Evolutionary conservation across 805 yeast genomes (phyloP).

Genomic region (Zygoascus bituminiphila): DNA sequence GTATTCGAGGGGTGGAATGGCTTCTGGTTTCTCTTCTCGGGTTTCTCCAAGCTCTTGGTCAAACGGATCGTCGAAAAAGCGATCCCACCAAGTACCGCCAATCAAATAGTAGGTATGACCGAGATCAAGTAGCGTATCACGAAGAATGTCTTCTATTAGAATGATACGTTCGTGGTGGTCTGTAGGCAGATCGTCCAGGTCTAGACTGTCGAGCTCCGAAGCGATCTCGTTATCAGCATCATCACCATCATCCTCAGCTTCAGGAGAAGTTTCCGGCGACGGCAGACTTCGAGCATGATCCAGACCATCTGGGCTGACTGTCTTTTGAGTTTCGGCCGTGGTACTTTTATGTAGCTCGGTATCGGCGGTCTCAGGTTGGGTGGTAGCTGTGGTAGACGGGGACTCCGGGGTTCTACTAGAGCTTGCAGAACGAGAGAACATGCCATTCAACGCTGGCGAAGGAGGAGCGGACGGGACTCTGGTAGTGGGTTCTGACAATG

Average conservation of each 20-base stretch:
- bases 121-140: not conserved
- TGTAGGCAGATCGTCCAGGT: not conserved
- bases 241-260: not conserved
- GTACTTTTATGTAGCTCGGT: not conserved
- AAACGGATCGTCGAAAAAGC: not conserved
- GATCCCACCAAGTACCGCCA: conserved; percentile 4
- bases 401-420: not conserved
- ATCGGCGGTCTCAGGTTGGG: not conserved
- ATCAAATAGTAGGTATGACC: conserved; percentile 3
- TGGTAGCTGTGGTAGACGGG: not conserved
- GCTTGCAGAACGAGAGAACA: not conserved
- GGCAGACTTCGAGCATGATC: not conserved
- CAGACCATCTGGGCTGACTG: not conserved
- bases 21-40: not conserved
- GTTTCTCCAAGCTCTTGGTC: not conserved
- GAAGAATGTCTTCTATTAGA: not conserved
- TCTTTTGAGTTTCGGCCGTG: not conserved
- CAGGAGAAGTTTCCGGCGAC: not conserved
- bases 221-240: not conserved
- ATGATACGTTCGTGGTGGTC: not conserved
- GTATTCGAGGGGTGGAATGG: conserved; percentile 1
- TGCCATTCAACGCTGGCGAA: not conserved
- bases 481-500: too few relatives aligned
- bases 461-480: too few relatives aligned
- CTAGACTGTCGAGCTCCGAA: not conserved